These are phyloP conservation scores for Phytophthora idaei DNA, from an alignment of 352 stramenopile genomes.

Conservation along the genomic window DNA sequence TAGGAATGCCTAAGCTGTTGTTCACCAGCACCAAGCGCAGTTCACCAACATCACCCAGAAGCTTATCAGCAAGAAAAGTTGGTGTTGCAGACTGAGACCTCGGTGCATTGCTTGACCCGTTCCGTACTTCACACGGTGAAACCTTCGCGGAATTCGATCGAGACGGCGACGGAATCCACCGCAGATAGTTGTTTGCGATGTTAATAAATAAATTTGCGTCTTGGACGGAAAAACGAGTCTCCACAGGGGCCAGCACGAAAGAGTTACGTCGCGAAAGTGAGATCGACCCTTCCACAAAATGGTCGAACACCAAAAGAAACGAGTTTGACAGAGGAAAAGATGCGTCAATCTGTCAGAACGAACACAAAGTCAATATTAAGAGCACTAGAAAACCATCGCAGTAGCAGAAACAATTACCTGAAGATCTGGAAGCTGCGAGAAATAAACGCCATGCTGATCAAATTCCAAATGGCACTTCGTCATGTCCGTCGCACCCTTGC, in stretches of 20 bases:
- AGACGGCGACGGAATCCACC: constrained; percentile 42
- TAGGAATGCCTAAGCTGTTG: constrained; percentile 88
- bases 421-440: constrained; percentile 84
- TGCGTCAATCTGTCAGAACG: constrained; percentile 65
- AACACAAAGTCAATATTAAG: constrained; percentile 7
- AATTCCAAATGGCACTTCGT: constrained; percentile 84
- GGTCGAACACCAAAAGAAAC: constrained; percentile 83
- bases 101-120: constrained; percentile 2
- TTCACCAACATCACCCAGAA: constrained; percentile 86
- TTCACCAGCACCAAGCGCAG: constrained; percentile 87
- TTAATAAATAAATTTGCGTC: constrained; percentile 83
- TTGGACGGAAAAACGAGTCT: constrained; percentile 88
- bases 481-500: constrained; percentile 58
- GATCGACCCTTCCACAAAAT: constrained; percentile 72
- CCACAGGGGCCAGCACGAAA: constrained; percentile 80
- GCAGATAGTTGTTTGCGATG: constrained; percentile 88
- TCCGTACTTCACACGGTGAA: constrained; percentile 8
- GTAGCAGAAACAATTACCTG: constrained; percentile 49
- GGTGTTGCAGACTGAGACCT: constrained; percentile 8
- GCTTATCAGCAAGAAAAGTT: constrained; percentile 73
- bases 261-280: constrained; percentile 69
- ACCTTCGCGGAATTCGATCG: constrained; percentile 15
- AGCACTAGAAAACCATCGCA: neutral
- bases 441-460: constrained; percentile 83
- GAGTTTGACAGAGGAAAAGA: constrained; percentile 85